Base-by-base conservation (phyloP, 2,329 filamentous ascomycete genomes). In the Exophiala spinifera region DNA sequence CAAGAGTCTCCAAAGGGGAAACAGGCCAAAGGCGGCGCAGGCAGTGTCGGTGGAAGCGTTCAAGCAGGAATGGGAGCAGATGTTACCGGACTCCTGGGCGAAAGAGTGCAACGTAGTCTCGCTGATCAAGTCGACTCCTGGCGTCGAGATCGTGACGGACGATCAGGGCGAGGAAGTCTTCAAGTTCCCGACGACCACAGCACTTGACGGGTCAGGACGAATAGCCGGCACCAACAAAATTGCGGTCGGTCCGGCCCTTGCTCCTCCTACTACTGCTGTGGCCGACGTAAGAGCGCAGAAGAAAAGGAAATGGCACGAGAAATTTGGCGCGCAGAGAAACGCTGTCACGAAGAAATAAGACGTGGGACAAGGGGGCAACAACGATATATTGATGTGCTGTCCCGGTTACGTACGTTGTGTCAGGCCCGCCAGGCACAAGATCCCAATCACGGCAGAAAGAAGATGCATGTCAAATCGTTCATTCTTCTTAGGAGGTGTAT, bases 231-330 rank as follows among this genome's bases (percentile, higher is more conserved):
- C 10, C 21, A 31, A 14, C 14, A 23, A n/a, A 20, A 49, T 7
- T 4, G 8, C 11, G 14, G 31, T 17, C 8, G 33, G 3, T 10
- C 33, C 17, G 25, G 33, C 31, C 19, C 8, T n/a, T n/a, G 17
- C 49, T 36, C 45, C 19, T 3, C 21, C 34, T 7, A 45, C 31
- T 8, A 43, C 36, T 23, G 23, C 28, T 23, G 31, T 44, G 15
- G 33, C 21, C n/a, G 48, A 51, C 45, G 31, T 45, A 13, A 37
- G 17, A 23, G 31, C 23, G 11, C 46, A 49, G 37, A 60, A 59
- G 40, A 65, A 63, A 55, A 51, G 63, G 25, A 65, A 65, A 19
- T 65, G 63, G 63, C 63, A 65, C 50, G 63, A 65, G 49, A 63
- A 62, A 44, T 65, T 65, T 46, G 57, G 50, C 7, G 61, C 56